phyloP scores from a whole-genome alignment of 2,329 filamentous ascomycete species.

The Phialocephala sp. region DNA sequence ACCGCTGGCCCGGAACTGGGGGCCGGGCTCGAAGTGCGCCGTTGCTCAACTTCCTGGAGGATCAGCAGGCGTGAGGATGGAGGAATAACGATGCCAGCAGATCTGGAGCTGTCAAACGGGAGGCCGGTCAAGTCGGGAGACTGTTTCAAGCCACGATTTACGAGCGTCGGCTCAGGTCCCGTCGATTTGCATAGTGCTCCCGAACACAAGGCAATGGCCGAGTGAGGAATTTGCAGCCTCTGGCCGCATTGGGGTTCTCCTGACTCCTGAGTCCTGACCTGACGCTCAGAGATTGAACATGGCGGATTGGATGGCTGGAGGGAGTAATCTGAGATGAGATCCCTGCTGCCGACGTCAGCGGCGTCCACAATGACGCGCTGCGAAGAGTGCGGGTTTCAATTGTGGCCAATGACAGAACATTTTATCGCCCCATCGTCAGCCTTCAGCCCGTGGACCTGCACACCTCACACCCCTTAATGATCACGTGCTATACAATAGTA shows the following conservation, averaged over 20 bases:
- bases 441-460: conserved; percentile 1
- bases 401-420: background rate
- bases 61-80: background rate
- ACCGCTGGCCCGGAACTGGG: conserved; percentile 1
- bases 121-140: background rate
- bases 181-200: background rate
- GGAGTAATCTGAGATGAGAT: background rate
- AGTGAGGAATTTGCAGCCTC: too few relatives aligned
- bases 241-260: background rate
- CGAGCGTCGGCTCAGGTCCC: background rate
- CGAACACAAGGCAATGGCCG: background rate
- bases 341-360: conserved; percentile 3
- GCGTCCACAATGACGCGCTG: conserved; percentile 4
- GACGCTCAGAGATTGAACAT: background rate
- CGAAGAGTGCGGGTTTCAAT: background rate
- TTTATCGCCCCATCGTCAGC: background rate
- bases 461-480: background rate
- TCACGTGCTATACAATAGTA: background rate
- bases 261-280: background rate
- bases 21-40: background rate
- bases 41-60: background rate
- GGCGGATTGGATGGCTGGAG: background rate
- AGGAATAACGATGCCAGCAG: background rate
- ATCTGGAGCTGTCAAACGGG: background rate
- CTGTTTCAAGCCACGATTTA: background rate